These are phyloP conservation scores for Eucalyptus regnans DNA, from an alignment of 345 rosid species.

Conservation along the genomic window DNA sequence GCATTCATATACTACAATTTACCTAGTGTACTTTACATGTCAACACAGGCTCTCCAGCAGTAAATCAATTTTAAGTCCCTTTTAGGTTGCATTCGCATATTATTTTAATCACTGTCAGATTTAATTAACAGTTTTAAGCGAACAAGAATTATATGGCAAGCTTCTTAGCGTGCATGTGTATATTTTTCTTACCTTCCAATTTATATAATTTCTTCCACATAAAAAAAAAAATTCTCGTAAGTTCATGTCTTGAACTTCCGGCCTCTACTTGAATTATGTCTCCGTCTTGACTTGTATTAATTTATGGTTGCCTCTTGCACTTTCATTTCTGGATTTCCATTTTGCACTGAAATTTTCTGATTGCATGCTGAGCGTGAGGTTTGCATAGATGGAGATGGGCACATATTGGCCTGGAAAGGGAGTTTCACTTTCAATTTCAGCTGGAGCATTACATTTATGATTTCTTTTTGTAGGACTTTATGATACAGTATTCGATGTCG, in stretches of 20 bases:
- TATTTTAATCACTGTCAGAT: not conserved
- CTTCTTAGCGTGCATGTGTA: not conserved
- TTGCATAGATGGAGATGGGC: not conserved
- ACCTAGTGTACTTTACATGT: not conserved
- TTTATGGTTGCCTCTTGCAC: not conserved
- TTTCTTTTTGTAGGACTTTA: constrained; percentile 43
- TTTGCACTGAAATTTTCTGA: not conserved
- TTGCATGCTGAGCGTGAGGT: not conserved
- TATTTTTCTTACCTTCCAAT: not conserved
- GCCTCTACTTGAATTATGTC: not conserved
- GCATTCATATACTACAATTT: not conserved
- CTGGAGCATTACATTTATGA: not conserved
- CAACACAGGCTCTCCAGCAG: not conserved
- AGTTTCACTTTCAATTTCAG: not conserved
- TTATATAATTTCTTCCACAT: not conserved
- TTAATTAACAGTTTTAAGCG: not conserved
- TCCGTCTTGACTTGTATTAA: not conserved
- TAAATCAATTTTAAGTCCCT: not conserved
- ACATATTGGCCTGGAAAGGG: not conserved
- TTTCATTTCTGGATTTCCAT: not conserved
- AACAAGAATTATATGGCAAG: not conserved
- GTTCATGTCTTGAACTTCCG: not conserved
- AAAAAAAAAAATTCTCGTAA: not conserved
- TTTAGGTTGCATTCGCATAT: not conserved
- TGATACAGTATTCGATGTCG: constrained; percentile 92